Base-by-base conservation (phyloP, 2,329 filamentous ascomycete genomes). In the Arthroderma sp. region DNA sequence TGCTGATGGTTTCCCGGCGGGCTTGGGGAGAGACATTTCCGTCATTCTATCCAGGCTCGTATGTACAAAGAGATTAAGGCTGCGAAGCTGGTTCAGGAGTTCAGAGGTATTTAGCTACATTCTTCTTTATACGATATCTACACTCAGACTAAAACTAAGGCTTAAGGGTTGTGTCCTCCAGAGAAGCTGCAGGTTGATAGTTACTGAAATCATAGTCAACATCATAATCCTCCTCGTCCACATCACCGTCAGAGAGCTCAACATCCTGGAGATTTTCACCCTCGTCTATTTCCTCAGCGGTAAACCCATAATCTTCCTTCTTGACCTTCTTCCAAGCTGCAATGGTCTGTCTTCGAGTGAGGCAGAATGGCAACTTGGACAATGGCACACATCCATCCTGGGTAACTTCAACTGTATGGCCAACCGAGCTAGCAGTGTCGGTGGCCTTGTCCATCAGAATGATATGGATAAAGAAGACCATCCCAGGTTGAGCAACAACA, bases 391-490 rank as follows among this genome's bases (percentile, higher is more conserved):
- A 61, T n/a, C 57, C 58, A 40, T 56, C 49, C 28, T 59, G 28
- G 1, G 57, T 61, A 4, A 61, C 59, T 41, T 56, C 52, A 8
- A 56, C 52, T 9, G 53, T 56, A 41, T 61, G 57, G 6, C 59
- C 58, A 38, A 61, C 49, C 3, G 58, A 61, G 34, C 57, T 61
- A 10, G 56, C 59, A 6, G 58, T 61, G 47, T 61, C 57, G 15
- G 58, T 61, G 6, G 52, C 57, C 49, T 55, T 60, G 40, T 61
- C 58, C 58, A 61, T 61, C 29, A 61, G 49, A 42, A 61, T 61
- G 33, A 61, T 61, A 47, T 61, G 58, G 32, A 61, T 60, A 42
- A 61, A 61, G 45, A 58, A 61, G 4, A 61, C 54, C 58, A 61
- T 61, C 4, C 56, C 55, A n/a, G 44, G 39, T 49, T 56, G 45